These are phyloP conservation scores for Aciculosporium take DNA, from an alignment of 2,329 filamentous ascomycete species.

Conservation along the genomic window DNA sequence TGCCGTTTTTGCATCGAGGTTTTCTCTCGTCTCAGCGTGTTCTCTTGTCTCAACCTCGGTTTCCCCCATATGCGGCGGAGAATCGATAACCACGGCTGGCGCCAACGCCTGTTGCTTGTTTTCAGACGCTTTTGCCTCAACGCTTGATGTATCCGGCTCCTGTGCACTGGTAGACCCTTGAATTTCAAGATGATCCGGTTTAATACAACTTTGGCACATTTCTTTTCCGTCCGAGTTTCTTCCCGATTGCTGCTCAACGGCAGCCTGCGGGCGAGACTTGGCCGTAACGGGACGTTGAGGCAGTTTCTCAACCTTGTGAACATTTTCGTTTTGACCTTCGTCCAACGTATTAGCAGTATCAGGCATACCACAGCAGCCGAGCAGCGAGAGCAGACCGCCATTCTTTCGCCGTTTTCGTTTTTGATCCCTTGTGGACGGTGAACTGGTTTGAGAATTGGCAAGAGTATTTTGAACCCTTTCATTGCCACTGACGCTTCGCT, in stretches of 20 bases:
- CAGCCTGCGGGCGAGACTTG: slow-evolving; percentile 37
- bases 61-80: slow-evolving; percentile 18
- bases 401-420: slow-evolving; percentile 43
- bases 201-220: slow-evolving; percentile 18
- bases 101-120: slow-evolving; percentile 31
- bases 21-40: slow-evolving; percentile 27
- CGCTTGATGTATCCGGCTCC: slow-evolving; percentile 27
- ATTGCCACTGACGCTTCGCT: slow-evolving; percentile 41
- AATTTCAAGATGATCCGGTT: slow-evolving; percentile 28
- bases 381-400: slow-evolving; percentile 42
- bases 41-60: slow-evolving; percentile 14
- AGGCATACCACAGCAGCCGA: slow-evolving; percentile 53
- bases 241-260: slow-evolving; percentile 32
- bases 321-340: slow-evolving; percentile 35
- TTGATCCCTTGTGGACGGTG: slow-evolving; percentile 32
- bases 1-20: slow-evolving; percentile 53
- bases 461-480: slow-evolving; percentile 34
- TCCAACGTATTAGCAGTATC: slow-evolving; percentile 42
- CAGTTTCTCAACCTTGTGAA: slow-evolving; percentile 45
- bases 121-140: slow-evolving; percentile 30
- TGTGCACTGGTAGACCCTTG: slow-evolving; percentile 30
- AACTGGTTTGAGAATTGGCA: slow-evolving; percentile 36
- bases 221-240: slow-evolving; percentile 36
- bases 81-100: slow-evolving; percentile 29
- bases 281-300: slow-evolving; percentile 39